These are phyloP conservation scores for Cryptococcus neoformans DNA, from an alignment of 1,284 basidiomycete species.

Conservation along the genomic window DNA sequence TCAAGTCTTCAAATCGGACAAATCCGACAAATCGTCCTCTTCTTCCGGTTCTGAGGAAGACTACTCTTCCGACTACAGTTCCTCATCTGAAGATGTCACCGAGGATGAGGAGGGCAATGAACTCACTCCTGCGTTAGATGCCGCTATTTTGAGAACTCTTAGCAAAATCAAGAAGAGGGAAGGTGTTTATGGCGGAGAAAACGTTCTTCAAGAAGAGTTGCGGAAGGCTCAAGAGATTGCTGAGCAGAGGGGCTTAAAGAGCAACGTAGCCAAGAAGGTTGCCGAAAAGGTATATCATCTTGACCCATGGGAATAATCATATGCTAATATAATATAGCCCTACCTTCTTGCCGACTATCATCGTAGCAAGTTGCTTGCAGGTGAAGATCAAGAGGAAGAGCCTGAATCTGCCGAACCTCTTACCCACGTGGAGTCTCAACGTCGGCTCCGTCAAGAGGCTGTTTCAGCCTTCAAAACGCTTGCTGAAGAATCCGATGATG, in stretches of 20 bases:
- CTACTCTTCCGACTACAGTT: conserved; percentile 23
- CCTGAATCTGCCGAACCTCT: conserved; percentile 46
- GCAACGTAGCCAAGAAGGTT: conserved; percentile 54
- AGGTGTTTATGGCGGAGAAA: conserved; percentile 58
- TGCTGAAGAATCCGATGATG: conserved; percentile 52
- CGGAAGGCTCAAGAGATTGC: conserved; percentile 38
- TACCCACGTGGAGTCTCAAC: conserved; percentile 78
- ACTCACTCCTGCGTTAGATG: conserved; percentile 90
- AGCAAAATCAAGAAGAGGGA: conserved; percentile 81
- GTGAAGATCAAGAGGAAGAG: conserved; percentile 12
- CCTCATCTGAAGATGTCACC: conserved; percentile 59
- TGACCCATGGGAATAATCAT: background rate
- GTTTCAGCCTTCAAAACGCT: conserved; percentile 62
- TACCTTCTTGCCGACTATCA: conserved; percentile 53
- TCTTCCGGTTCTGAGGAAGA: background rate
- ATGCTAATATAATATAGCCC: conserved; percentile 27
- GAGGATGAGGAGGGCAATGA: conserved; percentile 97
- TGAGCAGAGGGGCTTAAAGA: conserved; percentile 22
- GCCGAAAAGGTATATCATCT: conserved; percentile 27
- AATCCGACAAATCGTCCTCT: background rate
- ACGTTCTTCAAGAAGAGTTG: conserved; percentile 69
- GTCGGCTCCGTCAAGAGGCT: conserved; percentile 71
- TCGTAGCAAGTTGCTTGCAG: conserved; percentile 46
- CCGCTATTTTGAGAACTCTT: conserved; percentile 88
- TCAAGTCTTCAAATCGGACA: background rate